phyloP scores from a whole-genome alignment of 495 filamentous ascomycete species.

The Penicillium manginii region DNA sequence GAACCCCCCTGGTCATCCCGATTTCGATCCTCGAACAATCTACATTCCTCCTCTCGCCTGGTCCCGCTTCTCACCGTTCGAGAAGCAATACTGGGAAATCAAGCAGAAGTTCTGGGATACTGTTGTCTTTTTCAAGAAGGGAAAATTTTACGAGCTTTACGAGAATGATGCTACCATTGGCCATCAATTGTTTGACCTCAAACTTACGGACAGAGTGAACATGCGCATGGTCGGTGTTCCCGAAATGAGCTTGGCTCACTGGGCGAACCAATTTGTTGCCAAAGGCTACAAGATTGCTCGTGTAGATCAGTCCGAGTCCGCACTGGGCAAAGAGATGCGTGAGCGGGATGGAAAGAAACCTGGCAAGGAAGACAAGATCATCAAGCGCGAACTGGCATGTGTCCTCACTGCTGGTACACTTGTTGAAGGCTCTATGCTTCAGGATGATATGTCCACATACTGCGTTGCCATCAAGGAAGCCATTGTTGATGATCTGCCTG shows the following conservation, averaged over 20 bases:
- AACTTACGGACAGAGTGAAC: constrained; percentile 97
- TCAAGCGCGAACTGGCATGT: constrained; percentile 85
- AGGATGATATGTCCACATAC: constrained; percentile 96
- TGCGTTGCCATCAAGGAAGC: constrained; percentile 96
- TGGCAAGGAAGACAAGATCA: constrained; percentile 84
- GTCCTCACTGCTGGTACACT: constrained; percentile 92
- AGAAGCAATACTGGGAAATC: constrained; percentile 99
- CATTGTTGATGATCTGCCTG: constrained; percentile 72
- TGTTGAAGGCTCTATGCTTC: constrained; percentile 94
- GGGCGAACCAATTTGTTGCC: constrained; percentile 93
- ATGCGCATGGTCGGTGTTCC: constrained; percentile 99
- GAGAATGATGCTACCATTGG: constrained; percentile 98
- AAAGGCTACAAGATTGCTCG: constrained; percentile 96
- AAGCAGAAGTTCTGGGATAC: constrained; percentile 98
- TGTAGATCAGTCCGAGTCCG: constrained; percentile 95
- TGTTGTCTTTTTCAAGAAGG: constrained; percentile 99
- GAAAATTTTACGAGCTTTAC: constrained; percentile 98
- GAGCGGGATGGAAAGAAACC: constrained; percentile 69
- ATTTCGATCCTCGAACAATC: constrained; percentile 90
- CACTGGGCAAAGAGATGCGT: constrained; percentile 96
- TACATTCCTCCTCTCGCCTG: constrained; percentile 82
- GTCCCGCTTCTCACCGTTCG: constrained; percentile 84
- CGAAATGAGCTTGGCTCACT: constrained; percentile 85
- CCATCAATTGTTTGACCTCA: constrained; percentile 95
- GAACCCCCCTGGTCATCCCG: constrained; percentile 77